A percentile compares a stretch with the other conserved stretches of the same genome.
These are phyloP conservation scores for Aspergillus indologenus DNA, from an alignment of 495 filamentous ascomycete genomes.

Conservation along the genomic window DNA sequence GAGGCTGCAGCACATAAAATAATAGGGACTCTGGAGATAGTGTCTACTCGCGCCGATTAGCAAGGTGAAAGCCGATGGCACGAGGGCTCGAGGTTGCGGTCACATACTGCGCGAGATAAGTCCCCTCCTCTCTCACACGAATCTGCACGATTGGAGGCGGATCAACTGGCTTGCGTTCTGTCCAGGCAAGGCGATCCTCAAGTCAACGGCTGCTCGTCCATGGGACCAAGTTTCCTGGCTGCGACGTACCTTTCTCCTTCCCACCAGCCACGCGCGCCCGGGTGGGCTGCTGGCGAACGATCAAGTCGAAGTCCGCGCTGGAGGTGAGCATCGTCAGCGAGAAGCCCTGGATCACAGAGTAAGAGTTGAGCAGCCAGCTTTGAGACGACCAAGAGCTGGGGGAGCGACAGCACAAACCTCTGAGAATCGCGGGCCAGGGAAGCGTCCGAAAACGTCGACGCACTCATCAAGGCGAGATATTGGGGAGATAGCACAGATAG, in stretches of 20 bases:
- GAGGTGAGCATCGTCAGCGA: slow-evolving; percentile 44
- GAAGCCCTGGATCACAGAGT: slow-evolving; percentile 29
- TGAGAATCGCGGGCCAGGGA: slow-evolving; percentile 46
- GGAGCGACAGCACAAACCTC: slow-evolving; percentile 23
- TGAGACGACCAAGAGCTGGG: slow-evolving; percentile 13
- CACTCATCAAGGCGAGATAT: slow-evolving; percentile 48
- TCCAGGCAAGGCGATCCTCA: slow-evolving; percentile 9
- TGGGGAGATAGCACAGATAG: slow-evolving; percentile 8
- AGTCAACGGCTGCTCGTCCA: slow-evolving; percentile 14
- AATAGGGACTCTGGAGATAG: slow-evolving; percentile 73
- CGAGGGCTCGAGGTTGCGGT: not conserved
- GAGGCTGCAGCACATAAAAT: slow-evolving; percentile 75
- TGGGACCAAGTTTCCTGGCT: slow-evolving; percentile 2
- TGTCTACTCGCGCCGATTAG: slow-evolving; percentile 46
- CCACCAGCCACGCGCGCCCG: slow-evolving; percentile 66
- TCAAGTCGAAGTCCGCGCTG: slow-evolving; percentile 59
- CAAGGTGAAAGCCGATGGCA: not conserved
- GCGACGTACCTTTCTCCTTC: slow-evolving; percentile 63
- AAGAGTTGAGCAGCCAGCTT: slow-evolving; percentile 27
- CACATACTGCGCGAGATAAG: slow-evolving; percentile 71
- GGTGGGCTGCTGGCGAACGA: slow-evolving; percentile 64
- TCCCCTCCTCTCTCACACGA: slow-evolving; percentile 58
- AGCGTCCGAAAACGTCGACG: slow-evolving; percentile 45
- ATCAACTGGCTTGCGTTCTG: slow-evolving; percentile 93
- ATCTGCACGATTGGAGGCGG: slow-evolving; percentile 92